Base-by-base conservation (phyloP, 2,329 filamentous ascomycete species). In the Thyridium curvatum region DNA sequence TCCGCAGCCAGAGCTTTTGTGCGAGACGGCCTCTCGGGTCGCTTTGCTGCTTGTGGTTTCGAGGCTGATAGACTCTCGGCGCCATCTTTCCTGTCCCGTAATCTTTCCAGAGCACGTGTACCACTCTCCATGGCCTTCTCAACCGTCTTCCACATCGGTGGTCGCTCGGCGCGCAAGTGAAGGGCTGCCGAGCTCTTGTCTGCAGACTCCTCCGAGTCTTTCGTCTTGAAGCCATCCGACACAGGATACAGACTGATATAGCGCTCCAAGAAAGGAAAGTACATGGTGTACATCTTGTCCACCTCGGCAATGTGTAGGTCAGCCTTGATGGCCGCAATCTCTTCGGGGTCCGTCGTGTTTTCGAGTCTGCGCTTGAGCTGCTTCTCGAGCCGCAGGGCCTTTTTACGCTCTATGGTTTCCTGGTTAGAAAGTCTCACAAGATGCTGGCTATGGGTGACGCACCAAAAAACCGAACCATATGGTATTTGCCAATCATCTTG, bases 391-490 rank as follows among this genome's bases (percentile, higher is more conserved):
- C 84, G 71, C 37, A 72, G 72, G 18, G 84, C 84, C 60, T 87
- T 89, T 61, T 86, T 82, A 35, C 83, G 74, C 49, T 88, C 82
- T 85, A 45, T 13, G 35, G 36, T 30, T 12, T 9, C 2, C 3
- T 18, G 18, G 14, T 38, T 6, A 26, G 30, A 29, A 16, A 14
- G 28, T 30, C 18, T n/a, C 8, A 16, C 16, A 31, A 10, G 18
- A 30, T 21, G 26, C 17, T n/a, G 13, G 16, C 8, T 30, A 32
- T 30, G 18, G 41, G 8, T n/a, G 5, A 52, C 72, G 37, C 68
- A 85, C 86, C 86, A 60, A 91, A 91, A 57, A 93, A 93, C 18
- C 86, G 71, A 37, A 91, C 78, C 76, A 87, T 90, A 58, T 91
- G 86, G 52, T 89, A 93, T 58, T 82, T 84, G 37, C 70, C 70